Evolutionary conservation across 768 basidiomycete genomes (phyloP).

Genomic region (Porphyrellus cyaneotinctus): DNA sequence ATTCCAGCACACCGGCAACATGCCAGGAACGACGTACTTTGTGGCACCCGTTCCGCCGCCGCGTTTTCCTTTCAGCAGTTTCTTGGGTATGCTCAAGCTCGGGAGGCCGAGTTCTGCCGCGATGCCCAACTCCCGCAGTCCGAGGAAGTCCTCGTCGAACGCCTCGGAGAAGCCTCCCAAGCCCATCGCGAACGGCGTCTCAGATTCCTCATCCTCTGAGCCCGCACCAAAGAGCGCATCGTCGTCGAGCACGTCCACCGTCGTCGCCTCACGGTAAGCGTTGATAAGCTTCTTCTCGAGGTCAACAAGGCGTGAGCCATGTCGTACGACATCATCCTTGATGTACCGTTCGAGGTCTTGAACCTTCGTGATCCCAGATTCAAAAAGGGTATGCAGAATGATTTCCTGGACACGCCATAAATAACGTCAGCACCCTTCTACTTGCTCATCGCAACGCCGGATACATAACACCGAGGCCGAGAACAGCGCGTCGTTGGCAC

Average conservation of each 20-base stretch:
- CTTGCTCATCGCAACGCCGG: neutral
- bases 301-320: conserved; percentile 71
- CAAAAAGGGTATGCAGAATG: conserved; percentile 84
- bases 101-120: conserved; percentile 80
- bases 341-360: conserved; percentile 84
- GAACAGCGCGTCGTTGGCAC: neutral
- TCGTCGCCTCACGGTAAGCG: conserved; percentile 71
- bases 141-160: conserved; percentile 91
- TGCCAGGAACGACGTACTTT: conserved; percentile 42
- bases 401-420: conserved; percentile 64
- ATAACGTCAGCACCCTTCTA: conserved; percentile 4
- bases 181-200: conserved; percentile 70
- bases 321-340: conserved; percentile 81
- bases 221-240: conserved; percentile 44
- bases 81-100: conserved; percentile 73
- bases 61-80: conserved; percentile 64
- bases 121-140: conserved; percentile 82
- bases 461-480: neutral
- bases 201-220: conserved; percentile 61
- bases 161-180: conserved; percentile 73
- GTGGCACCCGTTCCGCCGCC: conserved; percentile 37
- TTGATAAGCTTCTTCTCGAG: conserved; percentile 83
- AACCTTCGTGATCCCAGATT: conserved; percentile 76
- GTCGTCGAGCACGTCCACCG: conserved; percentile 45
- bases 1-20: neutral